Percentiles rank a stretch among this genome's conserved stretches.
phyloP scores from a whole-genome alignment of 2,329 filamentous ascomycete species.

The Trichoderma oligosporum region DNA sequence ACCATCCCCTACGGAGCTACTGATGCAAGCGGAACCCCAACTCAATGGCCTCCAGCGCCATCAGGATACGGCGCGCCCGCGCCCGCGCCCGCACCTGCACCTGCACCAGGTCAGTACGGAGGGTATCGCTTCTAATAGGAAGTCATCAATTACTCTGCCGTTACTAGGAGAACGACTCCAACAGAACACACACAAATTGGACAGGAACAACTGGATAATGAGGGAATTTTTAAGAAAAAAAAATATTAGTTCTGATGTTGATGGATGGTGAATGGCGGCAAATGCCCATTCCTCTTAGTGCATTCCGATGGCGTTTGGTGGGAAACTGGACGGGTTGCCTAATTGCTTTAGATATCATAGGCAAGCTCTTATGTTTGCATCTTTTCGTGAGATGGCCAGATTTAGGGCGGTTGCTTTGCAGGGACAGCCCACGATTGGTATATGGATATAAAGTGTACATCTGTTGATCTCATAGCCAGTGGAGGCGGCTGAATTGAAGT shows the following conservation, averaged over 20 bases:
- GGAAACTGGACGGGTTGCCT: constrained; percentile 13
- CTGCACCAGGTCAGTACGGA: constrained; percentile 35
- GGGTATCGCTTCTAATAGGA: constrained; percentile 33
- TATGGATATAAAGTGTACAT: background rate
- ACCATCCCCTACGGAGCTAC: constrained; percentile 31
- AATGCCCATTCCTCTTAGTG: constrained; percentile 14
- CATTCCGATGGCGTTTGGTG: constrained; percentile 19
- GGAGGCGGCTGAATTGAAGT: background rate
- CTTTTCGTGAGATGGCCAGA: background rate
- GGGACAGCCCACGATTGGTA: background rate
- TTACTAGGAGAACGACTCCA: constrained; percentile 1
- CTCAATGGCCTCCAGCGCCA: constrained; percentile 31
- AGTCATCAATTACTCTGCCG: too few species aligned
- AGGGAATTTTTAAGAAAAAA: background rate
- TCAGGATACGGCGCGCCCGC: constrained; percentile 32
- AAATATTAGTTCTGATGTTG: background rate
- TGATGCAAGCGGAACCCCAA: constrained; percentile 25
- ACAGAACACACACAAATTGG: background rate
- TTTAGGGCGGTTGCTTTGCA: background rate
- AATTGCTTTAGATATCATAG: constrained; percentile 13
- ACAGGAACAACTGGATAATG: constrained; percentile 4
- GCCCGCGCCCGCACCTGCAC: too few species aligned
- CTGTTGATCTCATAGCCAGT: background rate
- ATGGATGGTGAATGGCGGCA: background rate
- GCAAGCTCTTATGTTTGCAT: constrained; percentile 2